These are phyloP conservation scores for Lentinula raphanica DNA, from an alignment of 768 basidiomycete genomes.

Conservation along the genomic window DNA sequence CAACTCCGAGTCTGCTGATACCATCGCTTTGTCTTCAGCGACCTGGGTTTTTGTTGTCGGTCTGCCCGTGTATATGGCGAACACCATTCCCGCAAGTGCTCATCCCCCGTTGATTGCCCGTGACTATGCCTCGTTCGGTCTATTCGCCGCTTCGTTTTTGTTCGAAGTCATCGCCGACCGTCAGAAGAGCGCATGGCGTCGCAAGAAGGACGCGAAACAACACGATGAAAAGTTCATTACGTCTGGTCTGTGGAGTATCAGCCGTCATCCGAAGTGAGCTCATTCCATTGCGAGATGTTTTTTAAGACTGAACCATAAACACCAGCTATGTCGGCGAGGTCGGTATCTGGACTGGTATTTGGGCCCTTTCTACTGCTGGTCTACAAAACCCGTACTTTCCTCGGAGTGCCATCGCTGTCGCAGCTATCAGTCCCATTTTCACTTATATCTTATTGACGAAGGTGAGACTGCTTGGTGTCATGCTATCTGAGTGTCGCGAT, in stretches of 20 bases:
- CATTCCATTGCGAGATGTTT: not conserved
- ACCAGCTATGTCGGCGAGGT: constrained; percentile 68
- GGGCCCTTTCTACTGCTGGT: constrained; percentile 47
- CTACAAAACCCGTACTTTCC: constrained; percentile 45
- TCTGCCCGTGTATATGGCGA: constrained; percentile 63
- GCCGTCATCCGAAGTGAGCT: constrained; percentile 69
- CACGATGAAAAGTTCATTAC: constrained; percentile 71
- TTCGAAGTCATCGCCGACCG: constrained; percentile 60
- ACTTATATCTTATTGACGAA: constrained; percentile 57
- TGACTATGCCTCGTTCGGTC: constrained; percentile 48
- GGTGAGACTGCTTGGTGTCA: constrained; percentile 26
- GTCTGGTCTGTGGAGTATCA: constrained; percentile 60
- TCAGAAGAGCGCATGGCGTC: constrained; percentile 63
- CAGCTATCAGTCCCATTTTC: constrained; percentile 55
- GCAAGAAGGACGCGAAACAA: constrained; percentile 50
- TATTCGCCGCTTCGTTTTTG: constrained; percentile 54
- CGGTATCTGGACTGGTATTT: constrained; percentile 65
- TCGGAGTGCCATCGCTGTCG: constrained; percentile 34
- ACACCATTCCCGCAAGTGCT: constrained; percentile 42
- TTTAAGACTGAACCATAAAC: not conserved
- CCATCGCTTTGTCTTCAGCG: constrained; percentile 24
- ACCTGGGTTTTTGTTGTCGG: constrained; percentile 67
- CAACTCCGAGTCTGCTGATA: not conserved
- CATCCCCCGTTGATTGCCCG: constrained; percentile 48
- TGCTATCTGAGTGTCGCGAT: not conserved